A percentile compares a stretch with the other conserved stretches of the same genome.
These are phyloP conservation scores for Aspergillus baeticus DNA, from an alignment of 495 filamentous ascomycete genomes.

Conservation along the genomic window DNA sequence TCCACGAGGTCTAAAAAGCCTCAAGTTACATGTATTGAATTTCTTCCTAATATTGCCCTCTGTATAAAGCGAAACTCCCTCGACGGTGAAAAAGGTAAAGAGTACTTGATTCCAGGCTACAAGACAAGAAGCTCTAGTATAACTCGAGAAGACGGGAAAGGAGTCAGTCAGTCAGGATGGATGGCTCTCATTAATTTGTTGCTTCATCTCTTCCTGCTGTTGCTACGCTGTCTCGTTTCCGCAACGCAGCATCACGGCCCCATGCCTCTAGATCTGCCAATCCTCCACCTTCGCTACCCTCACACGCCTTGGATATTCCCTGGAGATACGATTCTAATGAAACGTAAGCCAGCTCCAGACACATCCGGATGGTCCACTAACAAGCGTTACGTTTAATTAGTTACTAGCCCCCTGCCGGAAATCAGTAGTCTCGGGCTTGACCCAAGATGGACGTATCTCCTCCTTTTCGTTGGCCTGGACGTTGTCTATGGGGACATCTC, in stretches of 20 bases:
- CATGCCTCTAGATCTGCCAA: conserved; percentile 1
- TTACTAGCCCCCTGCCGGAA: conserved; percentile 17
- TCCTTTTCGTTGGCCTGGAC: conserved; percentile 40
- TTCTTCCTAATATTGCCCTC: not conserved
- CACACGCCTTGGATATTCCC: conserved; percentile 13
- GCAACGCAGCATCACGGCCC: not conserved
- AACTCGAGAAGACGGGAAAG: too few species aligned
- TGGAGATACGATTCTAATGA: conserved; percentile 10
- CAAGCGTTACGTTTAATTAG: not conserved
- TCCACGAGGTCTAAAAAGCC: conserved; percentile 2
- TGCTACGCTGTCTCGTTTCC: not conserved
- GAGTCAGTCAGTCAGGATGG: not conserved
- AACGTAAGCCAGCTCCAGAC: not conserved
- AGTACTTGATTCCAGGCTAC: too few species aligned
- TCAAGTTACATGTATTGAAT: conserved; percentile 1
- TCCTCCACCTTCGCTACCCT: conserved; percentile 13
- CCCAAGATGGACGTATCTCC: conserved; percentile 20
- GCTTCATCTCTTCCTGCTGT: not conserved
- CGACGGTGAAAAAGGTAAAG: too few species aligned
- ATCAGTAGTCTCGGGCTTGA: conserved; percentile 19
- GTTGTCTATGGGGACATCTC: conserved; percentile 24
- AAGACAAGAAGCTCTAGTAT: too few species aligned
- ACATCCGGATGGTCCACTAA: not conserved
- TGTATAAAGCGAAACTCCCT: not conserved
- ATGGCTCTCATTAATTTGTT: not conserved